Base-by-base conservation (phyloP, 148 eudicot genomes). In the Polygonum maritimum region DNA sequence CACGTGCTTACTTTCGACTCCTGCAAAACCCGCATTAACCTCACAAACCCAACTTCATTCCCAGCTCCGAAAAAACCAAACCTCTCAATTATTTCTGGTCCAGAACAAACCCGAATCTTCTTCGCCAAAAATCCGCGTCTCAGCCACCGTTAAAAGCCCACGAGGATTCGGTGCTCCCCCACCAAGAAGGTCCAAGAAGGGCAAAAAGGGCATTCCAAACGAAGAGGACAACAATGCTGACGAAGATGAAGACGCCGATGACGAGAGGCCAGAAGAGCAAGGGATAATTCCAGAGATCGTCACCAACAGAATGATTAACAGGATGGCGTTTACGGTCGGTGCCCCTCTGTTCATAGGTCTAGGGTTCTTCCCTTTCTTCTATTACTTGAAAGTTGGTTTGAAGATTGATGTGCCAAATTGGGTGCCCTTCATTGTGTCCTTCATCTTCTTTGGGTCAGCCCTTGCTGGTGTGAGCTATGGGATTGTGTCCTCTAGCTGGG, bases 401-500 rank as follows among this genome's bases (percentile, higher is more conserved):
- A 94, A 92, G 76, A 81, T 94, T 33, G 98, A 94, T 79, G 92
- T 94, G 70, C 98, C 98, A 31, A 88, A 85, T 45, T 94, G 97
- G 97, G 86, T 94, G 35, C 98, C 97, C 70, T 84, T 92, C 76
- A 87, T 92, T 26, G 97, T 92, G 78, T 94, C 98, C 1, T 94
- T 92, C 47, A 7, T 88, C 81, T 94, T 94, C 85, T 94, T 92
- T 78, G 98, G 98, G 73, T 80, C 90, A 9, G 97, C 98, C 38
- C 91, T 94, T 40, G 57, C 84, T 74, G 98, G 98, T 71, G 88
- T 92, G 2, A 94, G 92, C 79, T 95, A 95, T 84, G 98, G 96
- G 80, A 95, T 95, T 79, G 98, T 95, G 77, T 92, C 98, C 35
- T 79, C 97, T n/a, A 95, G 98, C 77, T 95, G 98, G 98, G 97